Conservation (phyloP, 2,329 filamentous ascomycete species). For the Neonectria magnoliae region DNA sequence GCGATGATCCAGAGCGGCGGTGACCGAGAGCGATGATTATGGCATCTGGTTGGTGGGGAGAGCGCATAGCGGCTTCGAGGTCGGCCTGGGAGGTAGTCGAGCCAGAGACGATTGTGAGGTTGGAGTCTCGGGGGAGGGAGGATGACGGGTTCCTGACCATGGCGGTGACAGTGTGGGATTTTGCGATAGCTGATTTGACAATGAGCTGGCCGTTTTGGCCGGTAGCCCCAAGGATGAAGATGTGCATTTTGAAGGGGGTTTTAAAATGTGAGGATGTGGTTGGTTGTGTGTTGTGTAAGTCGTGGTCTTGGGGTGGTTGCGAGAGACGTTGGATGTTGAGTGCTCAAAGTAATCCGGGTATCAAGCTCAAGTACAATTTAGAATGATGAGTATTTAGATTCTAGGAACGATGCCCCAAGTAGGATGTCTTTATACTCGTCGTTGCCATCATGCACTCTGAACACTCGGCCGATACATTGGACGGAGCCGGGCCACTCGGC, state of each 20-base stretch:
- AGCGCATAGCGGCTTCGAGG: constrained; percentile 49
- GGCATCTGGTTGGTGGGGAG: constrained; percentile 42
- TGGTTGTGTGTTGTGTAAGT: constrained; percentile 8
- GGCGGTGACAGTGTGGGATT: constrained; percentile 56
- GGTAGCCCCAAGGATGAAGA: constrained; percentile 59
- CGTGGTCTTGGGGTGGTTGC: neutral
- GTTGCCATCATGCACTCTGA: neutral
- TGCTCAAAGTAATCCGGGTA: neutral
- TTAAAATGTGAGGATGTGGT: neutral
- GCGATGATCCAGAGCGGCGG: constrained; percentile 56
- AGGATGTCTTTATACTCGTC: constrained; percentile 22
- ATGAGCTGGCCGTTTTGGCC: constrained; percentile 58
- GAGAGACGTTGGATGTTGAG: too few species aligned
- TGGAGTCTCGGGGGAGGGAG: constrained; percentile 42
- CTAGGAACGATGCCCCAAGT: neutral
- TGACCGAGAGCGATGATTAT: constrained; percentile 62
- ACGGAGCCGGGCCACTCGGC: constrained; percentile 37
- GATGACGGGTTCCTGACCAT: constrained; percentile 54
- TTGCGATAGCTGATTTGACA: constrained; percentile 51
- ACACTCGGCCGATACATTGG: constrained; percentile 37
- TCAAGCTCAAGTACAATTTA: neutral
- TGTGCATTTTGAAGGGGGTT: constrained; percentile 47
- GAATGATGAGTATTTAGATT: neutral
- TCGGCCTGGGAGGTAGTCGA: constrained; percentile 48
- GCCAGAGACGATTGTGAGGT: constrained; percentile 53